Percentiles rank a stretch among this genome's conserved stretches.
Evolutionary conservation across 495 filamentous ascomycete genomes (phyloP).

Genomic region (Acidomyces sp.): DNA sequence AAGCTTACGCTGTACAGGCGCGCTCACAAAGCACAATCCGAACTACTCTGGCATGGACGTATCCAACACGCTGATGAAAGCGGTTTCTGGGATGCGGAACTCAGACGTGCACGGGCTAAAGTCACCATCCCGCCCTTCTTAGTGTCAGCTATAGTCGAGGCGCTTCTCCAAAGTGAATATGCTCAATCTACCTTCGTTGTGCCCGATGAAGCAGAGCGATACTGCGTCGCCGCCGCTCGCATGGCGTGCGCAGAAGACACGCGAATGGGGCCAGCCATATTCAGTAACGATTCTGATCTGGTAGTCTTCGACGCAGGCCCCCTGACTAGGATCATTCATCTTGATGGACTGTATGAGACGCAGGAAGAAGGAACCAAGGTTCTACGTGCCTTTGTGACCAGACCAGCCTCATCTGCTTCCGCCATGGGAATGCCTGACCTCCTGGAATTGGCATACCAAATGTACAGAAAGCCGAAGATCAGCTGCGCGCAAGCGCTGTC

Average conservation of each 20-base stretch:
- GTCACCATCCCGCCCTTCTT: slow-evolving; percentile 10
- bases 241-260: background rate
- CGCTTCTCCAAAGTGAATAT: slow-evolving; percentile 11
- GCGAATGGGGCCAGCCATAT: background rate
- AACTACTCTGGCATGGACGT: no score
- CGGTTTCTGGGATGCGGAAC: no score
- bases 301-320: slow-evolving; percentile 5
- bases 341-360: slow-evolving; percentile 1
- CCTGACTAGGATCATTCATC: background rate
- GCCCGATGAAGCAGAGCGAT: slow-evolving; percentile 13
- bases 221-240: slow-evolving; percentile 11
- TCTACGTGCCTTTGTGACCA: background rate
- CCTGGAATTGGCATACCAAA: background rate
- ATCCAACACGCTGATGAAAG: no score
- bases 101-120: background rate
- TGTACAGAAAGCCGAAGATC: background rate
- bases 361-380: background rate
- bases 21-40: no score
- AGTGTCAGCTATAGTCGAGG: slow-evolving; percentile 12
- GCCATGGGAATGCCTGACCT: background rate
- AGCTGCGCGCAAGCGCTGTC: background rate
- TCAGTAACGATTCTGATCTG: slow-evolving; percentile 17
- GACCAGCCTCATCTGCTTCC: slow-evolving; percentile 1
- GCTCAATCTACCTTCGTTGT: slow-evolving; percentile 1
- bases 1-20: slow-evolving; percentile 3